Conservation (phyloP, 805 yeast species). For the Sugiyamaella smithiae region DNA sequence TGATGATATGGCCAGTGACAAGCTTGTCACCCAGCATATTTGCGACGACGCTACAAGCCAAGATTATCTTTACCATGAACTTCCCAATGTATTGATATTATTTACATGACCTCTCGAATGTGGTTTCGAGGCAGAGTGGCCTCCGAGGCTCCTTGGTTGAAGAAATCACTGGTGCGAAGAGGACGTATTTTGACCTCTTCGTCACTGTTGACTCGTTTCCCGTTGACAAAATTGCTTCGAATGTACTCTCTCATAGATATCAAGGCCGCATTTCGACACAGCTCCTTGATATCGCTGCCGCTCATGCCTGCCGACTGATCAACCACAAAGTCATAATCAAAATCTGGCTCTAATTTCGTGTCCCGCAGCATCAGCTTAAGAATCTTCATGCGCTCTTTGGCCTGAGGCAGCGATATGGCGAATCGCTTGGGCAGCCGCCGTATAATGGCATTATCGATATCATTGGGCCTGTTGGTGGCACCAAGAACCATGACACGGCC, state of each 20-base stretch:
- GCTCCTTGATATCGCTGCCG: conserved; percentile 88
- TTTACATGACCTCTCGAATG: conserved; percentile 16
- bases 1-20: too few relatives aligned
- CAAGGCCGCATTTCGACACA: conserved; percentile 91
- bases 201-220: conserved; percentile 33
- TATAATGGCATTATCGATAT: conserved; percentile 88
- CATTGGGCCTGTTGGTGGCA: conserved; percentile 90
- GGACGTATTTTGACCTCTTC: conserved; percentile 55
- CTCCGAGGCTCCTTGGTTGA: conserved; percentile 43
- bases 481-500: conserved; percentile 88
- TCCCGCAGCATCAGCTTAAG: conserved; percentile 65
- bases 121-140: conserved; percentile 29
- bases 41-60: too few relatives aligned
- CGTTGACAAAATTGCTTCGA: conserved; percentile 50
- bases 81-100: too few relatives aligned
- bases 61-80: too few relatives aligned
- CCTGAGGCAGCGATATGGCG: conserved; percentile 69
- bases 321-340: conserved; percentile 62
- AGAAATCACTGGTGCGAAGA: conserved; percentile 60
- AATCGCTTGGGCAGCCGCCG: conserved; percentile 91
- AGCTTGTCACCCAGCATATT: too few relatives aligned
- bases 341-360: conserved; percentile 56
- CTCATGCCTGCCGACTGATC: conserved; percentile 67
- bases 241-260: conserved; percentile 85
- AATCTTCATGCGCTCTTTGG: conserved; percentile 65